phyloP scores from a whole-genome alignment of 805 yeast species.

The Vanderwaltozyma tropicalis region DNA sequence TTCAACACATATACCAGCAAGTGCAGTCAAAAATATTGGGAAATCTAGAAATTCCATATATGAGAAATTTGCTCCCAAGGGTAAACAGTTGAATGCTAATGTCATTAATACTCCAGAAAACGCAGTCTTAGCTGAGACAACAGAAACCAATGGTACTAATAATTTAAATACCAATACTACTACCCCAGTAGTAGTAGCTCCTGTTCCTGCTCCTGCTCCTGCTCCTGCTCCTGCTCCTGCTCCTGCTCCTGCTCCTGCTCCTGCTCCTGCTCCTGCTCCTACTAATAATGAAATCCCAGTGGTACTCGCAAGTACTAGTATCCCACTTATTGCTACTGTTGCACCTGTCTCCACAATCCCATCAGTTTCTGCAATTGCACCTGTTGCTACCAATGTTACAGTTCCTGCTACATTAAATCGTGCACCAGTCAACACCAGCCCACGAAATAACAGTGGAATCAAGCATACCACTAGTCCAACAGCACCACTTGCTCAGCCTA shows the following conservation, averaged over 20 bases:
- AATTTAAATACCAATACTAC: not conserved
- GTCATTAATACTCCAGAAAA: not conserved
- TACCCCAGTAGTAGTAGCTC: not conserved
- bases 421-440: too few relatives aligned
- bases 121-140: not conserved
- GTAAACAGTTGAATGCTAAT: conserved; percentile 12
- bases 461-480: not conserved
- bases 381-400: too few relatives aligned
- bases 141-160: not conserved
- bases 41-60: conserved; percentile 16
- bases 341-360: too few relatives aligned
- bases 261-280: not conserved
- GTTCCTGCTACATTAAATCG: too few relatives aligned
- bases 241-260: not conserved
- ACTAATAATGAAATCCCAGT: not conserved
- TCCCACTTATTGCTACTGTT: too few relatives aligned
- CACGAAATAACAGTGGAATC: too few relatives aligned
- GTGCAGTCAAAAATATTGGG: conserved; percentile 18
- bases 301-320: not conserved
- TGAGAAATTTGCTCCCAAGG: conserved; percentile 26
- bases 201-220: not conserved
- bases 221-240: not conserved
- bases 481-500: not conserved
- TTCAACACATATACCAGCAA: conserved; percentile 45
- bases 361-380: too few relatives aligned